A percentile compares a stretch with the other conserved stretches of the same genome.
phyloP scores from a whole-genome alignment of 768 basidiomycete species.

The Lentinula boryana region DNA sequence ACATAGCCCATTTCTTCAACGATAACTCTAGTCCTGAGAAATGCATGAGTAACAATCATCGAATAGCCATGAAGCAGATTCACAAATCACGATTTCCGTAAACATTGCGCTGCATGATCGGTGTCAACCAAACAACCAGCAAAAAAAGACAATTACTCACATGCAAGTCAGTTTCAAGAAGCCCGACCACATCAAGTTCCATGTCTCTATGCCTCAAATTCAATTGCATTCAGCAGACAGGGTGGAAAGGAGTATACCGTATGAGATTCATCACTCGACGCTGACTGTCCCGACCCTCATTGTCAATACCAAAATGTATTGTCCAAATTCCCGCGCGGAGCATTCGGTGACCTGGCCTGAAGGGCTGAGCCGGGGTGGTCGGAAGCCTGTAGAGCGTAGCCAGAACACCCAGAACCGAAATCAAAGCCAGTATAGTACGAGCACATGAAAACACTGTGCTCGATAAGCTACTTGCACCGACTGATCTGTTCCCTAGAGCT shows the following conservation, averaged over 20 bases:
- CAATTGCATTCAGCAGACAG: not conserved
- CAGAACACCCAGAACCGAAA: conserved; percentile 44
- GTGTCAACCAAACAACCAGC: not conserved
- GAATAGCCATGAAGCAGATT: conserved; percentile 7
- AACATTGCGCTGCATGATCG: conserved; percentile 45
- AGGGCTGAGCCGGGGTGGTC: conserved; percentile 41
- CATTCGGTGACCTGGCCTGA: conserved; percentile 58
- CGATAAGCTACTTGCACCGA: conserved; percentile 5
- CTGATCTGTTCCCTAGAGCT: not conserved
- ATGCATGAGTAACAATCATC: not conserved
- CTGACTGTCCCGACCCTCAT: conserved; percentile 71
- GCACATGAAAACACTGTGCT: conserved; percentile 20
- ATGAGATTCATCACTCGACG: conserved; percentile 52
- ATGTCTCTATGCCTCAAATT: conserved; percentile 47
- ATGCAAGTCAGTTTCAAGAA: conserved; percentile 83
- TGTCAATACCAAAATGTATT: conserved; percentile 82
- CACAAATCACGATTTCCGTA: conserved; percentile 86
- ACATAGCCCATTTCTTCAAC: conserved; percentile 81
- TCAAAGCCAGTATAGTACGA: conserved; percentile 26
- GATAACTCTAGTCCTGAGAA: conserved; percentile 61
- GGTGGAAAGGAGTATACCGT: conserved; percentile 17
- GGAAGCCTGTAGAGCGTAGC: conserved; percentile 54
- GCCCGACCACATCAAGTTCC: conserved; percentile 78
- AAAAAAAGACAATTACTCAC: conserved; percentile 36
- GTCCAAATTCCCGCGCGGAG: conserved; percentile 88